A percentile compares a stretch with the other conserved stretches of the same genome.
These are phyloP conservation scores for Carallia brachiata DNA, from an alignment of 345 rosid species.

Conservation along the genomic window DNA sequence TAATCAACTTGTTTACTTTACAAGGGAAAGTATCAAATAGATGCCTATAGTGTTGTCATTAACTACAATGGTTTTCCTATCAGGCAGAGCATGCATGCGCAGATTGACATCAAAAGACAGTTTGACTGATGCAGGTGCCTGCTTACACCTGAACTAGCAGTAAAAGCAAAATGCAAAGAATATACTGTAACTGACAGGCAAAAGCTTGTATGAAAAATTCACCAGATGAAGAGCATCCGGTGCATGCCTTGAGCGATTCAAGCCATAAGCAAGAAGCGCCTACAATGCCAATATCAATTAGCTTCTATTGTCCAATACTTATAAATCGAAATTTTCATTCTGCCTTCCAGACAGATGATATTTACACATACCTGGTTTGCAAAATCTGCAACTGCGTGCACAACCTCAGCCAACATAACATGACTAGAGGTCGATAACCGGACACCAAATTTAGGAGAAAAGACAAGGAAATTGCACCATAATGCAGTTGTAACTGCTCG, in stretches of 20 bases:
- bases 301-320: constrained; percentile 30
- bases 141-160: not conserved
- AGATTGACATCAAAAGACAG: not conserved
- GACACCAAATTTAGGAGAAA: constrained; percentile 92
- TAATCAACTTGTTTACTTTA: not conserved
- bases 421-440: constrained; percentile 91
- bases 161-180: constrained; percentile 4
- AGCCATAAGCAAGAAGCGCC: constrained; percentile 97
- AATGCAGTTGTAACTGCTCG: constrained; percentile 95
- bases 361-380: constrained; percentile 76
- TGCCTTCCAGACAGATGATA: not conserved
- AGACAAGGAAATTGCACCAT: constrained; percentile 96
- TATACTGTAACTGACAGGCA: not conserved
- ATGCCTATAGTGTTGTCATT: not conserved
- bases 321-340: not conserved
- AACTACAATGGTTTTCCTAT: not conserved
- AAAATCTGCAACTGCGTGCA: constrained; percentile 91
- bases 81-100: constrained; percentile 1
- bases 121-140: not conserved
- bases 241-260: constrained; percentile 95
- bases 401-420: constrained; percentile 93
- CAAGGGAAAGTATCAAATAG: constrained; percentile 4
- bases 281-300: constrained; percentile 47
- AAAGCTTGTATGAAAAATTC: constrained; percentile 30
- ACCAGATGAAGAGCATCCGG: constrained; percentile 99